phyloP scores from a whole-genome alignment of 2,329 filamentous ascomycete genomes.

The Plenodomus lindquistii region DNA sequence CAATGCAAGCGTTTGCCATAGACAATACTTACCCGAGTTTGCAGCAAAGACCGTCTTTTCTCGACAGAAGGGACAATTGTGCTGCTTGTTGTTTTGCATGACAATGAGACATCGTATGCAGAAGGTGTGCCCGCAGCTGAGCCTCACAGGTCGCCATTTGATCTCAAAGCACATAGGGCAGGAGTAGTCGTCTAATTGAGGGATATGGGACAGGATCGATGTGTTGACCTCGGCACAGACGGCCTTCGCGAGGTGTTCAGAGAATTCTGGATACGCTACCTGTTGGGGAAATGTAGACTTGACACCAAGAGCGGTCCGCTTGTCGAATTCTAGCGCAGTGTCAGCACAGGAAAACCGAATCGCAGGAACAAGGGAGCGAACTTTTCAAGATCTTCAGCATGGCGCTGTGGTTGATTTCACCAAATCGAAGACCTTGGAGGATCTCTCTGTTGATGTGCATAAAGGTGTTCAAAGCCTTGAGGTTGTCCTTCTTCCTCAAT shows the following conservation, averaged over 20 bases:
- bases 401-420: constrained; percentile 79
- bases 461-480: constrained; percentile 68
- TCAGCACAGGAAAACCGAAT: not conserved
- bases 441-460: constrained; percentile 73
- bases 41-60: constrained; percentile 71
- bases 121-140: constrained; percentile 76
- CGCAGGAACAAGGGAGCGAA: constrained; percentile 36
- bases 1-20: not conserved
- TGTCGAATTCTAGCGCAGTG: constrained; percentile 73
- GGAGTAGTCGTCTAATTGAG: constrained; percentile 81
- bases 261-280: constrained; percentile 60
- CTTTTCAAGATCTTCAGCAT: constrained; percentile 86
- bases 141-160: constrained; percentile 78
- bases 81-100: constrained; percentile 71
- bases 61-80: constrained; percentile 76
- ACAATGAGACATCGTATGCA: constrained; percentile 84
- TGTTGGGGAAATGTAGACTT: constrained; percentile 64
- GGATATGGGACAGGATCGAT: constrained; percentile 73
- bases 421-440: constrained; percentile 80
- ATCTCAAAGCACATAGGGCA: constrained; percentile 81
- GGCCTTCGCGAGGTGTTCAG: constrained; percentile 71
- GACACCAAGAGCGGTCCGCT: constrained; percentile 75
- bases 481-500: constrained; percentile 70
- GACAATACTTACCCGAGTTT: constrained; percentile 59
- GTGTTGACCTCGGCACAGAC: constrained; percentile 75